phyloP scores from a whole-genome alignment of 129 eudicot genomes.

The Artemisia tridentata region DNA sequence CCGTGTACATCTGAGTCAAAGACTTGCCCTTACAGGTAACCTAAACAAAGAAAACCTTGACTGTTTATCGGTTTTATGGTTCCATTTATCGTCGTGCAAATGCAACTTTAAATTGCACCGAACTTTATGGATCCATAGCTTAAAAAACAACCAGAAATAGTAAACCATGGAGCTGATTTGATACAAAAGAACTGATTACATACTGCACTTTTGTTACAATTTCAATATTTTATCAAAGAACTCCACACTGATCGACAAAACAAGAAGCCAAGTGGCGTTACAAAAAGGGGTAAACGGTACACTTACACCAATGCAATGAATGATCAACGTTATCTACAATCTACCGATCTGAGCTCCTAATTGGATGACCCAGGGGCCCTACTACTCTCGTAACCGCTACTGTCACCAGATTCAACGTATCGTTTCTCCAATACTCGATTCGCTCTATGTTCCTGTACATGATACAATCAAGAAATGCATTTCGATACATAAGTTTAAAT shows the following conservation, averaged over 20 bases:
- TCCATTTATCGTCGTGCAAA: background rate
- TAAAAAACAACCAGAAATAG: background rate
- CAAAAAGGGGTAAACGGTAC: background rate
- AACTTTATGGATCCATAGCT: background rate
- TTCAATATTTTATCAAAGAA: background rate
- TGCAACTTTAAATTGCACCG: background rate
- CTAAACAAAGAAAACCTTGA: too few species aligned
- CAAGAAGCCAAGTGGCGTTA: constrained; percentile 3
- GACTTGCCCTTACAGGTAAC: too few species aligned
- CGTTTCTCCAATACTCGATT: constrained; percentile 54
- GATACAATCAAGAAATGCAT: background rate
- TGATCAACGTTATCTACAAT: constrained; percentile 41
- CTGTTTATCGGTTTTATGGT: background rate
- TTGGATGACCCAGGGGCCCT: constrained; percentile 23
- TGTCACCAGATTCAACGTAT: constrained; percentile 75
- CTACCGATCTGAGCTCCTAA: constrained; percentile 41
- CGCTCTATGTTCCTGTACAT: constrained; percentile 61
- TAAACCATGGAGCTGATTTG: constrained; percentile 2
- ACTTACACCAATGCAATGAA: constrained; percentile 29
- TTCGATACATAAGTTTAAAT: background rate
- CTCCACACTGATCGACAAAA: constrained; percentile 13
- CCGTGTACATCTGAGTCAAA: too few species aligned
- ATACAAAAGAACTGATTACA: constrained; percentile 9
- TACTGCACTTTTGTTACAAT: background rate
- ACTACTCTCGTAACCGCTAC: constrained; percentile 93